Base-by-base conservation (phyloP, 2,329 filamentous ascomycete species). In the Fusarium sp. region DNA sequence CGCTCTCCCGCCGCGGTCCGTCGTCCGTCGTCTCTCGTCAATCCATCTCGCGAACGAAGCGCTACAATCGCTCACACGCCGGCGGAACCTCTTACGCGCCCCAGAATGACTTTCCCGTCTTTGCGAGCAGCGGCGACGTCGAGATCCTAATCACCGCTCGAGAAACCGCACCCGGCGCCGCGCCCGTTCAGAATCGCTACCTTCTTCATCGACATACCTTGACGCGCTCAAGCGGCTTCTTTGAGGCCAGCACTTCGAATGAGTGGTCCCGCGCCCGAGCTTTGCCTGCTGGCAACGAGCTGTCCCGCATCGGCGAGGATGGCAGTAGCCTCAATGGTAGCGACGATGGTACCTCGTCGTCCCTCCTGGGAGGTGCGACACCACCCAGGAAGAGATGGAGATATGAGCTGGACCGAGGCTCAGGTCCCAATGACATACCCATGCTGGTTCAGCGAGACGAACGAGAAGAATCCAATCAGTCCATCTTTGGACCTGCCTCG, bases 51-150 rank as follows among this genome's bases (percentile, higher is more conserved):
- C 88, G 92, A 73, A 82, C 83, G 43, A 93, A 94, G 82, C 91
- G 94, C 76, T 94, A 95, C 79, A 92, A 93, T 81, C 92, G 94
- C 72, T 97, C 94, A 57, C 94, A 97, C 80, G 90, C 93, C 78
- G 94, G 94, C 67, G 92, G 92, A 70, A 86, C 88, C 37, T 89
- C 90, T 20, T 91, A 92, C 79, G 85, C 90, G 27, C 90, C 93
- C 47, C 93, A 94, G 80, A 98, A 98, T 81, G 95, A 98, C 81
- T 98, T 98, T 78, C 96, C 96, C 25, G 86, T 97, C 80, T 98
- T 98, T 83, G 92, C 91, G 59, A 92, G 95, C 78, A 96, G 94
- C 40, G 96, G 96, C 80, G 95, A 98, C 83, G 95, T 98, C 79
- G 96, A 98, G 84, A 95, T 98, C 72, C 80, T 96, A 65, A 90